A percentile compares a stretch with the other conserved stretches of the same genome.
Evolutionary conservation across 371 early-diverging fungal genomes (phyloP).

Genomic region (Mycotypha africana): DNA sequence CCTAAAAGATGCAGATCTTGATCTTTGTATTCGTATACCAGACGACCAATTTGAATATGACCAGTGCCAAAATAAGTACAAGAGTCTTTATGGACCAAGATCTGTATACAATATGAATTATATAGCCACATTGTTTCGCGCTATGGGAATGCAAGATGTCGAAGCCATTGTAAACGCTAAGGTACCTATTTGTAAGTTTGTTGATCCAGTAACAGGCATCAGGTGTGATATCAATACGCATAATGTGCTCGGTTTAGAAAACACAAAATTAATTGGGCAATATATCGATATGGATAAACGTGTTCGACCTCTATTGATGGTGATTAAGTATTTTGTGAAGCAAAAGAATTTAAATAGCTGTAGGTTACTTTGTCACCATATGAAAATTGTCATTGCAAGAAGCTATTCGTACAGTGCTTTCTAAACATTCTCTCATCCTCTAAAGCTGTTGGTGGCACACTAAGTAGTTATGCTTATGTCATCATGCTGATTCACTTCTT

Average conservation of each 20-base stretch:
- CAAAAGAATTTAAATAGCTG: conserved; percentile 46
- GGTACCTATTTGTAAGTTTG: conserved; percentile 69
- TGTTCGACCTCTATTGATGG: conserved; percentile 48
- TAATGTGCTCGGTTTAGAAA: conserved; percentile 52
- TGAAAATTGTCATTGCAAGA: not conserved
- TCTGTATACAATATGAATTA: conserved; percentile 28
- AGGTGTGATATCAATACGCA: conserved; percentile 56
- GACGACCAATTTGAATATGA: conserved; percentile 3
- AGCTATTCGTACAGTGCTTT: no score
- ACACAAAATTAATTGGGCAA: conserved; percentile 51
- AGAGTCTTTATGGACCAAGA: not conserved
- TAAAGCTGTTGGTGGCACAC: conserved; percentile 16
- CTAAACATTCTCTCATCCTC: not conserved
- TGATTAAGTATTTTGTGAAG: conserved; percentile 55
- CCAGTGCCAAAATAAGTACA: conserved; percentile 1
- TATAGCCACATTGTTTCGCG: conserved; percentile 10
- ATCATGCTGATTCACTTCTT: conserved; percentile 25
- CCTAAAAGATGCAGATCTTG: conserved; percentile 26
- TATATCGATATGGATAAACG: conserved; percentile 49
- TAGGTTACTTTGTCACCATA: no score
- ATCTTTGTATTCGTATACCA: conserved; percentile 32
- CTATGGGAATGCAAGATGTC: conserved; percentile 24
- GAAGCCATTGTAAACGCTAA: conserved; percentile 25
- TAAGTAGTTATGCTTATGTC: conserved; percentile 24
- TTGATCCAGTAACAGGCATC: conserved; percentile 46